phyloP scores from a whole-genome alignment of 768 basidiomycete genomes.

The Hemileccinum rubropunctum region DNA sequence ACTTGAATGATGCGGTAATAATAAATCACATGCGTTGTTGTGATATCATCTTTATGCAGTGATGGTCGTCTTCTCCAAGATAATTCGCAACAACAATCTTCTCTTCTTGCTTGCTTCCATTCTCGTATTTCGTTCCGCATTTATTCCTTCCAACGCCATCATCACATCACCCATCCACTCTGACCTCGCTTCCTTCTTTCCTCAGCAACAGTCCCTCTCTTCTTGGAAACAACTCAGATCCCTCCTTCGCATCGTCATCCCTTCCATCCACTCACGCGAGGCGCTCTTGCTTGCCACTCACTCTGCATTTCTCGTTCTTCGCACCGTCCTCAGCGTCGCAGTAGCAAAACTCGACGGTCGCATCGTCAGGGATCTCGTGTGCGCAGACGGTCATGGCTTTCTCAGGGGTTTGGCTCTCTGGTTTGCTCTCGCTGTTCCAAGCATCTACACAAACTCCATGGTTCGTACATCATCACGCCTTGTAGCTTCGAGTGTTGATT shows the following conservation, averaged over 20 bases:
- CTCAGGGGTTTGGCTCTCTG: constrained; percentile 77
- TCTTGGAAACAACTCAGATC: constrained; percentile 74
- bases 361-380: constrained; percentile 86
- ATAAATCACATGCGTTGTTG: no score
- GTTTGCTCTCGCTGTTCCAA: constrained; percentile 89
- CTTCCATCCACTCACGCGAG: constrained; percentile 63
- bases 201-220: constrained; percentile 51
- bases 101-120: constrained; percentile 43
- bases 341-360: constrained; percentile 88
- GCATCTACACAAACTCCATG: constrained; percentile 96
- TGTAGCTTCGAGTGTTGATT: neutral
- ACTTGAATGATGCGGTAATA: no score
- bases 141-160: constrained; percentile 50
- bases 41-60: no score
- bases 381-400: constrained; percentile 83
- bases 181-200: constrained; percentile 60
- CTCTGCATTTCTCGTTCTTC: constrained; percentile 78
- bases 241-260: constrained; percentile 70
- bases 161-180: constrained; percentile 52
- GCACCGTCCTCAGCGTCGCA: constrained; percentile 84
- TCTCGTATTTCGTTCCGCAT: constrained; percentile 50
- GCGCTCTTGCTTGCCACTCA: constrained; percentile 71
- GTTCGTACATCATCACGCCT: constrained; percentile 34
- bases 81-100: neutral
- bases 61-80: constrained; percentile 20